Percentiles rank a stretch among this genome's conserved stretches.
These are phyloP conservation scores for Blastosporella zonata DNA, from an alignment of 1,284 basidiomycete genomes.

Conservation along the genomic window DNA sequence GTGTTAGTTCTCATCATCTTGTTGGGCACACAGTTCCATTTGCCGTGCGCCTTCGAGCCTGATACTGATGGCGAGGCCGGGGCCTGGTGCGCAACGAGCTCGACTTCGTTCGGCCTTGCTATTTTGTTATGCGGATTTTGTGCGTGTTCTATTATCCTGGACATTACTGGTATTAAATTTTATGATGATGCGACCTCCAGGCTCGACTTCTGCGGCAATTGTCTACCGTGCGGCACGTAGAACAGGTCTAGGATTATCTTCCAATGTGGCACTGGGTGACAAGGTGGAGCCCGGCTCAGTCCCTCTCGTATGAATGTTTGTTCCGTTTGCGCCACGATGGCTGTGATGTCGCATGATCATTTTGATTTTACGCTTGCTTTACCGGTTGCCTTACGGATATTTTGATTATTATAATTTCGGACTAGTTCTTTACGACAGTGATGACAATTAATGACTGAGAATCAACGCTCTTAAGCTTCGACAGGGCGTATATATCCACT, in stretches of 20 bases:
- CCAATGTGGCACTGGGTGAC: neutral
- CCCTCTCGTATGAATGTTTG: neutral
- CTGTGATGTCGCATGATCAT: neutral
- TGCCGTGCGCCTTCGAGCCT: conserved; percentile 2
- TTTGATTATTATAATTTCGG: too few relatives aligned
- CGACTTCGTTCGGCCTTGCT: neutral
- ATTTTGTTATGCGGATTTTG: neutral
- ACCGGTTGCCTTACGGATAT: too few relatives aligned
- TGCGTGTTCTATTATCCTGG: neutral
- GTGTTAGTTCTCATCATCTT: conserved; percentile 3
- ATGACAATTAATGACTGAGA: neutral
- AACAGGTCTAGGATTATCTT: neutral
- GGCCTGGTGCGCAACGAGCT: conserved; percentile 4
- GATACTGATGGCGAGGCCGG: conserved; percentile 1
- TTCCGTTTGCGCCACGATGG: too few relatives aligned
- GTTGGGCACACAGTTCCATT: conserved; percentile 4
- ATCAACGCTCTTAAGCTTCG: too few relatives aligned
- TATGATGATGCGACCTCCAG: neutral
- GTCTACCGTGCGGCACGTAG: neutral
- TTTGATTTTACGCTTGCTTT: neutral
- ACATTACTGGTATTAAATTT: neutral
- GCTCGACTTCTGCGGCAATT: neutral
- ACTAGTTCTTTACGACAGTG: too few relatives aligned
- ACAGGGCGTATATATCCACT: too few relatives aligned
- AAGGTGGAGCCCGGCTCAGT: neutral